Conservation (phyloP, 768 basidiomycete genomes). For the Peribolospora baueri region DNA sequence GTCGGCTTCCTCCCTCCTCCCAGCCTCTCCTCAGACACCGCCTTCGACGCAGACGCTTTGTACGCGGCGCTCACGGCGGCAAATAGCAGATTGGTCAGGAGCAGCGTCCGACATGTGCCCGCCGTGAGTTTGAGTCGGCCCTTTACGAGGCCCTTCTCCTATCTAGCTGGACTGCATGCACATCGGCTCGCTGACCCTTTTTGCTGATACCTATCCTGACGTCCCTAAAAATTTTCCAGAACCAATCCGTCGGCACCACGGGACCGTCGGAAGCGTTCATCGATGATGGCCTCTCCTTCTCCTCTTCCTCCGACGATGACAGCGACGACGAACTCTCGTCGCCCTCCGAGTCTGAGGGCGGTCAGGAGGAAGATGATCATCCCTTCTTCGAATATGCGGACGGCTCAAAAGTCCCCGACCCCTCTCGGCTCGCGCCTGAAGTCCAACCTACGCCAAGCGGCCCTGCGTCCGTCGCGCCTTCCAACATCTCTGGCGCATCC, state of each 20-base stretch:
- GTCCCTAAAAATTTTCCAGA: constrained; percentile 25
- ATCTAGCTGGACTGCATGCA: too few species aligned
- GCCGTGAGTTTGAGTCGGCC: too few species aligned
- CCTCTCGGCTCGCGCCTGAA: too few species aligned
- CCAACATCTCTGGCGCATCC: too few species aligned
- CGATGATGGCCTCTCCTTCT: constrained; percentile 35
- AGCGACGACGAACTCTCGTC: constrained; percentile 33
- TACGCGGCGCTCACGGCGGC: constrained; percentile 15
- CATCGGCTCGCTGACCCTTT: background rate
- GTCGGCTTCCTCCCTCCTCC: constrained; percentile 30
- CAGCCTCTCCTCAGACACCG: constrained; percentile 2
- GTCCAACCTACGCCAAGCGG: too few species aligned
- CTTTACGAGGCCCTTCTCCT: too few species aligned
- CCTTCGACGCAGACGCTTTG: background rate
- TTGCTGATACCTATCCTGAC: background rate
- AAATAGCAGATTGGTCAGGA: constrained; percentile 27
- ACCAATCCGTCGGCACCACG: constrained; percentile 55
- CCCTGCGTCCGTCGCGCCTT: too few species aligned
- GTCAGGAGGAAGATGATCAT: too few species aligned
- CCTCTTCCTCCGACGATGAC: constrained; percentile 23
- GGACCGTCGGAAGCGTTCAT: constrained; percentile 27
- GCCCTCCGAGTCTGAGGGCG: constrained; percentile 23
- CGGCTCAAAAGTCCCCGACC: too few species aligned
- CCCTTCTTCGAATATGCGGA: too few species aligned
- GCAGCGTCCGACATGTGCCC: too few species aligned